Evolutionary conservation across 768 basidiomycete species (phyloP).

Genomic region (Brasilioporus rufonigricans): DNA sequence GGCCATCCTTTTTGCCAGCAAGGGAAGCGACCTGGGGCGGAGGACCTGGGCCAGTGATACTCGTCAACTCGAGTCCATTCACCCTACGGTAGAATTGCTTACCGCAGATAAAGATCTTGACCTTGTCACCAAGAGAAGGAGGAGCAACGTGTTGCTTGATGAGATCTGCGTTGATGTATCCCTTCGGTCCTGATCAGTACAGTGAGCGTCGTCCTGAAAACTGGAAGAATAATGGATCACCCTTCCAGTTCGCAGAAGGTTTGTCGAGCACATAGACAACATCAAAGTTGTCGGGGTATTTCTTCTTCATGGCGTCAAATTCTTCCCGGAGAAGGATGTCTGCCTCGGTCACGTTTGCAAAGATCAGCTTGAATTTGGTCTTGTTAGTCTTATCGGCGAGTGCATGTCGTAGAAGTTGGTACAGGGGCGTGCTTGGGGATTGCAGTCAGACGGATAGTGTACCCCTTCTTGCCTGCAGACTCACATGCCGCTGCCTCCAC

Average conservation of each 20-base stretch:
- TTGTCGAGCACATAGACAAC: slow-evolving; percentile 88
- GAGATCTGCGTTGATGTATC: slow-evolving; percentile 72
- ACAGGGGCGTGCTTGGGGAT: slow-evolving; percentile 67
- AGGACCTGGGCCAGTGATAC: slow-evolving; percentile 44
- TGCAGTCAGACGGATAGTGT: background rate
- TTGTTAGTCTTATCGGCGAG: slow-evolving; percentile 74
- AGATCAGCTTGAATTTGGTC: slow-evolving; percentile 92
- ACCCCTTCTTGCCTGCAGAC: slow-evolving; percentile 22
- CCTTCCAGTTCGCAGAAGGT: slow-evolving; percentile 55
- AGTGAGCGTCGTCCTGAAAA: slow-evolving; percentile 3
- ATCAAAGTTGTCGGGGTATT: slow-evolving; percentile 69
- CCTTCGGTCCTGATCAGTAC: slow-evolving; percentile 50
- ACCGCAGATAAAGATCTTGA: slow-evolving; percentile 91
- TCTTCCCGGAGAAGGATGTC: slow-evolving; percentile 88
- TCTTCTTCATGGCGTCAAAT: slow-evolving; percentile 66
- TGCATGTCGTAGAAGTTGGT: slow-evolving; percentile 77
- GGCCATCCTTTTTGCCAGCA: slow-evolving; percentile 83
- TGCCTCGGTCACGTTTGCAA: slow-evolving; percentile 83
- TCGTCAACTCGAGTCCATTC: background rate
- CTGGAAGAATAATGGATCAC: slow-evolving; percentile 34
- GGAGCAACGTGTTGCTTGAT: slow-evolving; percentile 72
- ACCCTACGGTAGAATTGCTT: slow-evolving; percentile 23
- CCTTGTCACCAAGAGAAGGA: slow-evolving; percentile 64
- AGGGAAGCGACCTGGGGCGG: slow-evolving; percentile 87
- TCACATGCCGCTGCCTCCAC: slow-evolving; percentile 92